Conservation (phyloP, 192 early-diverging fungal species). For the Rhizophagus prolifer region DNA sequence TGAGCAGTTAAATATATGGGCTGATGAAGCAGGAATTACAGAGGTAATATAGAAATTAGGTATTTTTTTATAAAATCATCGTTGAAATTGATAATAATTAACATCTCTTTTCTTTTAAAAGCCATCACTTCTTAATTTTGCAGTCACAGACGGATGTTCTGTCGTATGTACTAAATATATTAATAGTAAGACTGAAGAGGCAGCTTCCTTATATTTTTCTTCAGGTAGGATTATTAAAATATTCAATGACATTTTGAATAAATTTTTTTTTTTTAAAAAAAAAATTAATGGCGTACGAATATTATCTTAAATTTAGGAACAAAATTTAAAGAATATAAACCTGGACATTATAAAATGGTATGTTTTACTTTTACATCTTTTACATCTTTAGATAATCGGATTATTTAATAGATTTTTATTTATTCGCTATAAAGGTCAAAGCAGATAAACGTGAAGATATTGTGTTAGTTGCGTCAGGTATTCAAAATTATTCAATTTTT, state of each 20-base stretch:
- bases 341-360: slow-evolving; percentile 70
- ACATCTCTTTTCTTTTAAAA: neutral
- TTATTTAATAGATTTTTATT: neutral
- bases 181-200: slow-evolving; percentile 64
- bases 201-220: slow-evolving; percentile 76
- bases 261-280: neutral
- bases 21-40: slow-evolving; percentile 60
- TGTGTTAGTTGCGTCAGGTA: slow-evolving; percentile 67
- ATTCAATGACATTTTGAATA: neutral
- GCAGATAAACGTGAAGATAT: slow-evolving; percentile 75
- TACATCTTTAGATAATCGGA: neutral
- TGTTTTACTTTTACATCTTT: neutral
- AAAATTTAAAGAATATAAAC: slow-evolving; percentile 62
- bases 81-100: neutral
- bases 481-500: neutral
- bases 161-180: slow-evolving; percentile 79
- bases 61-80: neutral
- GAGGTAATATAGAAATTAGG: slow-evolving; percentile 31
- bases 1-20: slow-evolving; percentile 70
- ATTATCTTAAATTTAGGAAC: slow-evolving; percentile 43
- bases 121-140: slow-evolving; percentile 74
- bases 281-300: neutral
- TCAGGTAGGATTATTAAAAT: slow-evolving; percentile 41
- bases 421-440: slow-evolving; percentile 35
- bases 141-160: slow-evolving; percentile 75